phyloP scores from a whole-genome alignment of 202 grass and related monocot species.

The Panicum hallii region DNA sequence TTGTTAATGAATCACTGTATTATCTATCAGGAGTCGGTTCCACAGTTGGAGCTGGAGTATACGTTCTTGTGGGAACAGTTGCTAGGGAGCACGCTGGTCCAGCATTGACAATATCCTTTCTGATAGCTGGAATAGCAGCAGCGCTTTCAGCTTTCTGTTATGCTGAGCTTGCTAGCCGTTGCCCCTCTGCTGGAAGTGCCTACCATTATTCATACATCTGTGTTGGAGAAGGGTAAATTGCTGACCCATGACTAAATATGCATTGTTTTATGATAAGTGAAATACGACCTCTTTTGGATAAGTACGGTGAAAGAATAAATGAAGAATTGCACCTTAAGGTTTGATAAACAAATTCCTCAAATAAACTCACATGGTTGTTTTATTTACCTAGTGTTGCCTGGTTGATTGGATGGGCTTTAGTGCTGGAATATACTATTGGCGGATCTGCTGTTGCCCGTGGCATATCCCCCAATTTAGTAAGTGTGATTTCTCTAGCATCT shows the following conservation, averaged over 20 bases:
- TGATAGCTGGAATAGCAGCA: slow-evolving; percentile 95
- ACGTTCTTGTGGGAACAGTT: slow-evolving; percentile 94
- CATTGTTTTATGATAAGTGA: slow-evolving; percentile 18
- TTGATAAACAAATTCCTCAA: slow-evolving; percentile 24
- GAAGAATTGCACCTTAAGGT: slow-evolving; percentile 8
- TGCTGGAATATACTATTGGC: slow-evolving; percentile 98
- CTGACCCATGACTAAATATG: slow-evolving; percentile 16
- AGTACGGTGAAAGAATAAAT: not conserved
- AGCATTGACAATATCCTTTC: slow-evolving; percentile 83
- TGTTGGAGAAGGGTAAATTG: slow-evolving; percentile 95
- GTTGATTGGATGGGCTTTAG: slow-evolving; percentile 96
- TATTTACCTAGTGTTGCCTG: slow-evolving; percentile 77
- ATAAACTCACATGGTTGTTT: slow-evolving; percentile 43
- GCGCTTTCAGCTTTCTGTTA: slow-evolving; percentile 98
- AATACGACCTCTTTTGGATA: not conserved
- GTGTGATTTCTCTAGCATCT: slow-evolving; percentile 38
- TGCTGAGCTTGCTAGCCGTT: slow-evolving; percentile 95
- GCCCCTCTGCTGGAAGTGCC: slow-evolving; percentile 94
- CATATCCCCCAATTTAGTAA: slow-evolving; percentile 97
- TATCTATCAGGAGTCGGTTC: slow-evolving; percentile 80
- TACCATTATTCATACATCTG: slow-evolving; percentile 99
- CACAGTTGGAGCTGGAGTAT: slow-evolving; percentile 94
- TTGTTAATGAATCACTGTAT: not conserved
- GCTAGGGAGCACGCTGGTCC: slow-evolving; percentile 90
- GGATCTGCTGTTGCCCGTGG: slow-evolving; percentile 96